Conservation (phyloP, 225 moss, liverwort and hornwort genomes). For the Anthoceros angustus region DNA sequence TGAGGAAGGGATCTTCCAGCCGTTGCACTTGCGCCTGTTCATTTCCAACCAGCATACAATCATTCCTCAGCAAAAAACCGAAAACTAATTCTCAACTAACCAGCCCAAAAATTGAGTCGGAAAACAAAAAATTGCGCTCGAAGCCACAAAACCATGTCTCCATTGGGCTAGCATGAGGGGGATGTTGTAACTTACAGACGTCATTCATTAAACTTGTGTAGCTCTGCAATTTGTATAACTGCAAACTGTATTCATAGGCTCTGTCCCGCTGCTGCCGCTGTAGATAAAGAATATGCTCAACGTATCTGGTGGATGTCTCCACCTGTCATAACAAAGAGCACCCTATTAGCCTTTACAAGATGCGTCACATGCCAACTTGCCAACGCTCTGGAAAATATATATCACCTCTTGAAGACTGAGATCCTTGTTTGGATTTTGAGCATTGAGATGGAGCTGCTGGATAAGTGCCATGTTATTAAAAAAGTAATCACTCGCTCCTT, state of each 20-base stretch:
- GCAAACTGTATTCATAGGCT: slow-evolving; percentile 37
- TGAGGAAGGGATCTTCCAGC: not conserved
- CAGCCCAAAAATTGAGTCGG: too few species aligned
- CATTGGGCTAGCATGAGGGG: too few species aligned
- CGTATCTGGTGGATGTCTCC: slow-evolving; percentile 45
- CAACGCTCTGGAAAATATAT: not conserved
- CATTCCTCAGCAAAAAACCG: not conserved
- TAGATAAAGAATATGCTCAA: slow-evolving; percentile 65
- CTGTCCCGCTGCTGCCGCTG: slow-evolving; percentile 62
- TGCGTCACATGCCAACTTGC: not conserved
- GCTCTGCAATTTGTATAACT: not conserved
- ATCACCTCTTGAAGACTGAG: slow-evolving; percentile 66
- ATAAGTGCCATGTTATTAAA: slow-evolving; percentile 75
- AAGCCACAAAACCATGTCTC: too few species aligned
- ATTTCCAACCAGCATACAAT: not conserved
- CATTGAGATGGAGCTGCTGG: slow-evolving; percentile 52
- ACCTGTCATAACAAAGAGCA: slow-evolving; percentile 10
- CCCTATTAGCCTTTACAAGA: not conserved
- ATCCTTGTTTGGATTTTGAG: slow-evolving; percentile 62
- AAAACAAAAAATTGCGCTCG: too few species aligned
- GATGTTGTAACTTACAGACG: not conserved
- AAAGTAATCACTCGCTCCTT: slow-evolving; percentile 57
- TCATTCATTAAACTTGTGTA: not conserved
- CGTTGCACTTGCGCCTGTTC: not conserved
- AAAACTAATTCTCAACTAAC: too few species aligned